Conservation (phyloP, 495 filamentous ascomycete genomes). For the Trypethelium eluteriae region DNA sequence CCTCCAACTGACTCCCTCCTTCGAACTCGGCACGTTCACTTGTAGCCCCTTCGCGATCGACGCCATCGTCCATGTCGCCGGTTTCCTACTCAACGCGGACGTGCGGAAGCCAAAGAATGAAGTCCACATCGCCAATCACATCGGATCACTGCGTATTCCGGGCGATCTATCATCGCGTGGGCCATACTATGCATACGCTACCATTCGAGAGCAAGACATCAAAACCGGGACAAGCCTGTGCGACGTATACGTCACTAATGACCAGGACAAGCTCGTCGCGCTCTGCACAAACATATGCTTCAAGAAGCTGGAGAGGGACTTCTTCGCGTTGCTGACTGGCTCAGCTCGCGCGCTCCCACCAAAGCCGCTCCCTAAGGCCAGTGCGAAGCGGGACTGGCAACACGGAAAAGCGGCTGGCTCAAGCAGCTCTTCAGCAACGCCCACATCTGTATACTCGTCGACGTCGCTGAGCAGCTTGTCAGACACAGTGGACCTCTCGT, state of each 20-base stretch:
- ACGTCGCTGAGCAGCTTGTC: constrained; percentile 11
- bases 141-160: constrained; percentile 15
- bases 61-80: constrained; percentile 24
- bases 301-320: constrained; percentile 20
- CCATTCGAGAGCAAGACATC: constrained; percentile 17
- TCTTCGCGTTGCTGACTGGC: constrained; percentile 20
- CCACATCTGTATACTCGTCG: constrained; percentile 8
- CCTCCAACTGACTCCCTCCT: constrained; percentile 13
- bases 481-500: constrained; percentile 14
- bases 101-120: constrained; percentile 18
- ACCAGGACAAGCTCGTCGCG: constrained; percentile 17
- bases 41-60: constrained; percentile 24
- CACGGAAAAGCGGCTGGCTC: constrained; percentile 13
- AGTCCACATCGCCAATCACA: constrained; percentile 21
- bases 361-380: constrained; percentile 7
- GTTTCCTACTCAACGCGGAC: constrained; percentile 26
- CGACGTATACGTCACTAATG: constrained; percentile 20
- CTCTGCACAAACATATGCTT: constrained; percentile 21
- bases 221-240: constrained; percentile 14
- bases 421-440: constrained; percentile 13
- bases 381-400: not conserved
- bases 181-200: constrained; percentile 17
- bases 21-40: constrained; percentile 19
- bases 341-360: constrained; percentile 16
- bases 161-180: constrained; percentile 14